These are phyloP conservation scores for Lactarius evosmus DNA, from an alignment of 768 basidiomycete genomes.

Conservation along the genomic window DNA sequence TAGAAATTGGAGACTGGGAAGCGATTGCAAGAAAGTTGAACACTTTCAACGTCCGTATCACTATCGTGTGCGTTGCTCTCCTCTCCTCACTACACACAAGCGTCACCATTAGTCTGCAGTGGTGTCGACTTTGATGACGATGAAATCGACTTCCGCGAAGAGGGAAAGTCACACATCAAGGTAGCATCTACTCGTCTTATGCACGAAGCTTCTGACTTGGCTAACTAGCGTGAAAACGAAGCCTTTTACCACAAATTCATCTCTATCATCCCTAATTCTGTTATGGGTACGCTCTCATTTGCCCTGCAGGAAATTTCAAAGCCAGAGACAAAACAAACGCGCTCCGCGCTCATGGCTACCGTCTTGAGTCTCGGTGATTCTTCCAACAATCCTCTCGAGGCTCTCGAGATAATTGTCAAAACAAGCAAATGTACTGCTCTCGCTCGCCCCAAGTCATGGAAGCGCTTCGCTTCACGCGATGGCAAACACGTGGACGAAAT, in stretches of 20 bases:
- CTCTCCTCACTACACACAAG: neutral
- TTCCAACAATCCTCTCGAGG: slow-evolving; percentile 61
- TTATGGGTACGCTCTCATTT: slow-evolving; percentile 60
- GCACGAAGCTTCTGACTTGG: neutral
- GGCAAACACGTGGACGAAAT: slow-evolving; percentile 35
- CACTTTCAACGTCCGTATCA: slow-evolving; percentile 51
- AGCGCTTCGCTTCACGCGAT: slow-evolving; percentile 58
- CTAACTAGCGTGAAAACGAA: slow-evolving; percentile 68
- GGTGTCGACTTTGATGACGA: slow-evolving; percentile 88
- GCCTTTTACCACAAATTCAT: slow-evolving; percentile 56
- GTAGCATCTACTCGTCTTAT: slow-evolving; percentile 40
- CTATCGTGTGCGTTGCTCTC: slow-evolving; percentile 59
- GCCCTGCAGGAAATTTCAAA: slow-evolving; percentile 57
- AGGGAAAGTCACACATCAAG: slow-evolving; percentile 70
- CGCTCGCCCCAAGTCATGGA: slow-evolving; percentile 69
- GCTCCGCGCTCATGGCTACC: slow-evolving; percentile 62
- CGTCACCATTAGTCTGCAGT: slow-evolving; percentile 40
- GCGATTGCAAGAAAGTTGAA: slow-evolving; percentile 64
- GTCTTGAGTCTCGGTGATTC: slow-evolving; percentile 77
- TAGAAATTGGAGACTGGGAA: slow-evolving; percentile 76
- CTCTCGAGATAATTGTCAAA: slow-evolving; percentile 70
- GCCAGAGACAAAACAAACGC: slow-evolving; percentile 65
- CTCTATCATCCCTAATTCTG: slow-evolving; percentile 43
- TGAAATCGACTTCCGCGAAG: slow-evolving; percentile 56
- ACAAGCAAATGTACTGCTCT: slow-evolving; percentile 77